Base-by-base conservation (phyloP, 2,329 filamentous ascomycete species). In the Lachnellula subtilissima region DNA sequence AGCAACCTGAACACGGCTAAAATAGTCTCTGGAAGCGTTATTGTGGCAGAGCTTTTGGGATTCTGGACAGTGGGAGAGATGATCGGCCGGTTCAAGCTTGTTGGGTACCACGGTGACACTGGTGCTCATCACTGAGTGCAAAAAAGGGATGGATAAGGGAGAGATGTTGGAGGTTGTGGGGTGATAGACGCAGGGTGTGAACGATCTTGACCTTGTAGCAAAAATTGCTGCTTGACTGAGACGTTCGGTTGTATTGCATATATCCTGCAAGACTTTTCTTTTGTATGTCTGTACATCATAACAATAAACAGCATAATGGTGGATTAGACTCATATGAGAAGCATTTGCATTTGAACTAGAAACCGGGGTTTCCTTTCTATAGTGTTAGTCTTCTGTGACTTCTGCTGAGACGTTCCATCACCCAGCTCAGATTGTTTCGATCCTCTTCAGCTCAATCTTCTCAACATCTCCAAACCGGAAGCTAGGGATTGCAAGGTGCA, bases 41-140 rank as follows among this genome's bases (percentile, higher is more conserved):
- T 97, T 60, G 76, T 81, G 48, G 92, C 92, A 55, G 93, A 99
- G 78, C 82, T 91, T 50, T 76, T 99, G 65, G 94, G 94, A 60
- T 99, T 99, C 84, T 99, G 97, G 83, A 95, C 92, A 60, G 84
- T 97, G 54, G 94, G 94, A 64, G 92, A 97, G 82, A 97, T 99
- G 75, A 86, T 99, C 69, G 94, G 94, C 69, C 84, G 92, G 70
- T 85, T 94, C 78, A 97, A 99, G 88, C 75, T 99, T 67, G 81
- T 99, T 67, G 94, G 94, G 63, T 99, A 99, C 82, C 83, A 82
- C 75, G 88, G 89, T 71, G 84, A 89, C 72, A 71, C 72, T 62
- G 74, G 74, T 61, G 80, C 80, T 66, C 77, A 78, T 63, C 81
- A 86, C 73, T 83, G 84, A 65, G 54, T 42, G 15, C 12, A 14